These are phyloP conservation scores for Aspergillus glaucus DNA, from an alignment of 2,329 filamentous ascomycete species.

Conservation along the genomic window DNA sequence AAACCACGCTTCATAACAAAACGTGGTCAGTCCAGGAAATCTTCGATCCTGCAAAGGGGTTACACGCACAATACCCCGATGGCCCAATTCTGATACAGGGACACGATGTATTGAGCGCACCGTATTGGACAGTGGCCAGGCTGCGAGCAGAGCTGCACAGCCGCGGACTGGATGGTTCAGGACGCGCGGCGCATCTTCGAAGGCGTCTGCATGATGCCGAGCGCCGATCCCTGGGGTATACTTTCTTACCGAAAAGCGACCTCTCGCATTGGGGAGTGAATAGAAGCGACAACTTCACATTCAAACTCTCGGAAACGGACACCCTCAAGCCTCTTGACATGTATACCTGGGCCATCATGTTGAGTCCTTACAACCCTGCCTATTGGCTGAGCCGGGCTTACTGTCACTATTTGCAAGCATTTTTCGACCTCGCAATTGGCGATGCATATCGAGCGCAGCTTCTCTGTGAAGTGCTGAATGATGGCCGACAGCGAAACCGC, in stretches of 20 bases:
- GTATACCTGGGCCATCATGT: conserved; percentile 30
- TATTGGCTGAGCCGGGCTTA: conserved; percentile 34
- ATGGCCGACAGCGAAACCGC: conserved; percentile 13
- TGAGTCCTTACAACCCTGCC: conserved; percentile 32
- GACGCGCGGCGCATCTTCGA: conserved; percentile 11
- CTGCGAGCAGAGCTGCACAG: conserved; percentile 11
- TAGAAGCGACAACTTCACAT: conserved; percentile 9
- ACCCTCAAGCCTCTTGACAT: conserved; percentile 24
- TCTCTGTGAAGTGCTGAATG: conserved; percentile 25
- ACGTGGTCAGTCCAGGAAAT: conserved; percentile 13
- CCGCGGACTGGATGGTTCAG: conserved; percentile 7
- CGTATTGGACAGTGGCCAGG: conserved; percentile 11
- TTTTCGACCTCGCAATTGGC: conserved; percentile 32
- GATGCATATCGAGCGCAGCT: conserved; percentile 31
- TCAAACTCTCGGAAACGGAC: conserved; percentile 10
- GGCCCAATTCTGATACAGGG: conserved; percentile 7
- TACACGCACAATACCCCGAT: not conserved
- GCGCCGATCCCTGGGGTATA: conserved; percentile 3
- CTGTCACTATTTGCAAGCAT: conserved; percentile 26
- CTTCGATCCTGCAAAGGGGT: conserved; percentile 2
- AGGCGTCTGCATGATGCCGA: conserved; percentile 18
- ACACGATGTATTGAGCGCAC: conserved; percentile 7
- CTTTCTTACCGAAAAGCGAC: conserved; percentile 18
- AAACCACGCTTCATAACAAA: conserved; percentile 5
- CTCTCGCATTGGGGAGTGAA: conserved; percentile 23